Conservation (phyloP, 2,329 filamentous ascomycete species). For the Cercospora berteroae region DNA sequence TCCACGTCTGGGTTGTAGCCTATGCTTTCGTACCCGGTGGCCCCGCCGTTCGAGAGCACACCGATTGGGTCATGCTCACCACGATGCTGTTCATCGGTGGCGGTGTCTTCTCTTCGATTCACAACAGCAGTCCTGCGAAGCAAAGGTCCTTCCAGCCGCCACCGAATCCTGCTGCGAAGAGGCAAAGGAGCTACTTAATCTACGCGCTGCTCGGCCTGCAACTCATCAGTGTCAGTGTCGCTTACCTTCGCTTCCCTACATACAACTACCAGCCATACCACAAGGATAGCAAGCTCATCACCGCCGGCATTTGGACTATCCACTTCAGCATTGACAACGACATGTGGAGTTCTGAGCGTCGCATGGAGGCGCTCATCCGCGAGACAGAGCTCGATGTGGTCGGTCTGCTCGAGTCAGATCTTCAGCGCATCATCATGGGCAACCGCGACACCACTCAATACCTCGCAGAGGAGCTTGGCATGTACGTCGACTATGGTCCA, state of each 20-base stretch:
- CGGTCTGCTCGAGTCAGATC: slow-evolving; percentile 88
- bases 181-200: slow-evolving; percentile 64
- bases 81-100: slow-evolving; percentile 82
- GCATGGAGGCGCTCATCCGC: slow-evolving; percentile 68
- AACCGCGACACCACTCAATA: slow-evolving; percentile 96
- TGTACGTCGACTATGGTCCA: slow-evolving; percentile 97
- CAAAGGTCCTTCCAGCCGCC: slow-evolving; percentile 37
- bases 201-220: slow-evolving; percentile 75
- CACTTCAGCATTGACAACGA: slow-evolving; percentile 98
- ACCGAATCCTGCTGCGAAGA: slow-evolving; percentile 48
- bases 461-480: slow-evolving; percentile 91
- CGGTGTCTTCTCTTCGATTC: slow-evolving; percentile 70
- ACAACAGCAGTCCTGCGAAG: slow-evolving; percentile 48
- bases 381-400: slow-evolving; percentile 97
- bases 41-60: slow-evolving; percentile 86
- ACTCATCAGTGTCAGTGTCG: slow-evolving; percentile 72
- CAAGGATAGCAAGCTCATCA: slow-evolving; percentile 79
- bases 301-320: slow-evolving; percentile 97
- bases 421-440: slow-evolving; percentile 98
- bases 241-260: slow-evolving; percentile 86
- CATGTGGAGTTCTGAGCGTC: slow-evolving; percentile 96
- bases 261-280: slow-evolving; percentile 93
- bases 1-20: slow-evolving; percentile 97
- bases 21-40: slow-evolving; percentile 97
- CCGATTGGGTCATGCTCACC: slow-evolving; percentile 88